Percentiles rank a stretch among this genome's conserved stretches.
These are phyloP conservation scores for Chlorella sp. DNA, from an alignment of 139 green algal species.

Conservation along the genomic window DNA sequence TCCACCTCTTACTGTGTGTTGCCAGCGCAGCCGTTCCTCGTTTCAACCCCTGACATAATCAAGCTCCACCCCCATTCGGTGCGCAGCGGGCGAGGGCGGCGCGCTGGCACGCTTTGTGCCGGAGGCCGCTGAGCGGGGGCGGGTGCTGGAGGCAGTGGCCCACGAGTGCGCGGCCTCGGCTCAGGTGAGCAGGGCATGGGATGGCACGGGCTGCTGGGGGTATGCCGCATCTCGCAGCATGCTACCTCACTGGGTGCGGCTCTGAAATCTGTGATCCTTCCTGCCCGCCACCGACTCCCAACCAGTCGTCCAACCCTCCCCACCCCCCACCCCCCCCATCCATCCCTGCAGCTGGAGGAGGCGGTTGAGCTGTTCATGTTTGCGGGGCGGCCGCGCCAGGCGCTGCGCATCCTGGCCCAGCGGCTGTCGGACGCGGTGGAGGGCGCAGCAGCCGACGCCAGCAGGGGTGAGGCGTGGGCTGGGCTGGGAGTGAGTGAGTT, in stretches of 20 bases:
- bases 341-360: constrained; percentile 64
- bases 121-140: constrained; percentile 48
- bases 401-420: constrained; percentile 75
- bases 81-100: constrained; percentile 37
- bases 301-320: not conserved
- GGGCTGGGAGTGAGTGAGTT: not conserved
- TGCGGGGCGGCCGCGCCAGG: constrained; percentile 62
- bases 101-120: constrained; percentile 63
- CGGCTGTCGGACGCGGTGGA: constrained; percentile 62
- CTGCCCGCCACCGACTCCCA: too few species aligned
- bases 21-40: too few species aligned
- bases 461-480: constrained; percentile 10
- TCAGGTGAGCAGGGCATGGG: not conserved
- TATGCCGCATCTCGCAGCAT: not conserved
- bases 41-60: too few species aligned
- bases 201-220: too few species aligned
- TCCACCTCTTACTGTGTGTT: too few species aligned
- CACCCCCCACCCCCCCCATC: not conserved
- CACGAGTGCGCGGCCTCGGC: constrained; percentile 71
- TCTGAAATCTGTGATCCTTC: too few species aligned
- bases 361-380: constrained; percentile 89
- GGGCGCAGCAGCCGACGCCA: constrained; percentile 15
- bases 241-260: not conserved
- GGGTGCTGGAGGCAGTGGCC: constrained; percentile 75
- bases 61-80: not conserved